phyloP scores from a whole-genome alignment of 2,329 filamentous ascomycete species.

The Pyrenochaeta sp. region DNA sequence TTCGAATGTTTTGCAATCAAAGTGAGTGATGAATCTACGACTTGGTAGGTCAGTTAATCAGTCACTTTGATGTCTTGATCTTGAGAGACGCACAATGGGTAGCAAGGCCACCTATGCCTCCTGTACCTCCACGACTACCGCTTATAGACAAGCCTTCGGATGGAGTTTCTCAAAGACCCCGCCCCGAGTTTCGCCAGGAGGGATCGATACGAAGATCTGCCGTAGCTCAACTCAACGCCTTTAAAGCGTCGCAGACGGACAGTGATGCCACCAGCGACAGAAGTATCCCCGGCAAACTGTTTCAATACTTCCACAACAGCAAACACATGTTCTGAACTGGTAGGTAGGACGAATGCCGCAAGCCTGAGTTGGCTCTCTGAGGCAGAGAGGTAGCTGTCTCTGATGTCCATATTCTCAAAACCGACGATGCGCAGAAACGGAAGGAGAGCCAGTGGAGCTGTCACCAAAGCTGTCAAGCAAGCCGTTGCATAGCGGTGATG shows the following conservation, averaged over 20 bases:
- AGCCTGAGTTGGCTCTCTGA: neutral
- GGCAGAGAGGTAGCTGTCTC: neutral
- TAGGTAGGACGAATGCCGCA: neutral
- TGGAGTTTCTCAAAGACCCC: slow-evolving; percentile 1
- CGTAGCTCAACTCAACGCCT: neutral
- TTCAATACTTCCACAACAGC: neutral
- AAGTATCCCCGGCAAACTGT: slow-evolving; percentile 1
- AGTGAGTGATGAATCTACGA: slow-evolving; percentile 27
- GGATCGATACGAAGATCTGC: neutral
- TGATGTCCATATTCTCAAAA: neutral
- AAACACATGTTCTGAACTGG: neutral
- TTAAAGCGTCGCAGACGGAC: slow-evolving; percentile 1
- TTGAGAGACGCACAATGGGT: neutral
- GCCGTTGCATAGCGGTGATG: neutral
- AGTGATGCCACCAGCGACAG: slow-evolving; percentile 2
- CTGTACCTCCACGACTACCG: slow-evolving; percentile 1
- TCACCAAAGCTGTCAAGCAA: too few species aligned
- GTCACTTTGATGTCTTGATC: too few species aligned
- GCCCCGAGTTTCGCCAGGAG: slow-evolving; percentile 2
- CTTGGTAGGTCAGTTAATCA: too few species aligned
- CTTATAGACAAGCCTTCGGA: slow-evolving; percentile 2
- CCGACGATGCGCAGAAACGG: too few species aligned
- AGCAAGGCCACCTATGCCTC: slow-evolving; percentile 1
- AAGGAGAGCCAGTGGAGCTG: neutral
- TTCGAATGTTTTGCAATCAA: slow-evolving; percentile 21